These are phyloP conservation scores for Alternaria longipes DNA, from an alignment of 2,329 filamentous ascomycete genomes.

Conservation along the genomic window DNA sequence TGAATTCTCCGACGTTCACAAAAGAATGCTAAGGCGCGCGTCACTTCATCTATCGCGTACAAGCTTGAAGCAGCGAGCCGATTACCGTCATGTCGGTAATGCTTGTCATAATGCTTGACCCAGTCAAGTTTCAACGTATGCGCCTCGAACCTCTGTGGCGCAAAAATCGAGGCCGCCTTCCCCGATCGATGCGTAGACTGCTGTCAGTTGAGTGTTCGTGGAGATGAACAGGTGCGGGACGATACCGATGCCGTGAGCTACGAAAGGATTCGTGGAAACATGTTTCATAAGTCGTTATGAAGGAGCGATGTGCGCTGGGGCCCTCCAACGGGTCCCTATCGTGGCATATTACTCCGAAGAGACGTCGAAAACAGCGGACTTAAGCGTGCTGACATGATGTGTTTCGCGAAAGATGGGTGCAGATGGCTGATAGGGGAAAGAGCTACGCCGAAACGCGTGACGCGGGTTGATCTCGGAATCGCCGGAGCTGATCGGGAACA, in stretches of 20 bases:
- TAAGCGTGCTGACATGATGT: neutral
- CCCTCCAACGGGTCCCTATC: neutral
- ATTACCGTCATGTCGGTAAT: slow-evolving; percentile 1
- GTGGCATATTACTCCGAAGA: slow-evolving; percentile 2
- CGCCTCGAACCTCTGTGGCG: slow-evolving; percentile 7
- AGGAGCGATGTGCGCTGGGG: slow-evolving; percentile 3
- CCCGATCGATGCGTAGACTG: neutral
- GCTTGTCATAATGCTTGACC: slow-evolving; percentile 13
- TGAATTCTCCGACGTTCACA: slow-evolving; percentile 4
- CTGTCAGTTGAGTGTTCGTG: slow-evolving; percentile 11
- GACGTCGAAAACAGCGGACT: neutral
- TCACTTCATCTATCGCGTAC: slow-evolving; percentile 11
- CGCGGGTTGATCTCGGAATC: neutral
- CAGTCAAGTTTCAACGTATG: slow-evolving; percentile 5
- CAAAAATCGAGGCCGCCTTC: neutral
- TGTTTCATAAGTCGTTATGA: slow-evolving; percentile 23
- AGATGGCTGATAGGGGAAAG: neutral
- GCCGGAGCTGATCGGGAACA: neutral
- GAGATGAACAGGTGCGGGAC: slow-evolving; percentile 14
- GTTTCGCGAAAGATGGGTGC: neutral
- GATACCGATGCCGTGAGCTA: slow-evolving; percentile 3
- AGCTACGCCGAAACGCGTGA: neutral
- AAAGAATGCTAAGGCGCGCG: neutral
- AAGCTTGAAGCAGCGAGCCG: slow-evolving; percentile 6
- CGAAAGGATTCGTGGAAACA: slow-evolving; percentile 16